Conservation (phyloP, 78 protist genomes). For the Dictyostelium firmibasis region DNA sequence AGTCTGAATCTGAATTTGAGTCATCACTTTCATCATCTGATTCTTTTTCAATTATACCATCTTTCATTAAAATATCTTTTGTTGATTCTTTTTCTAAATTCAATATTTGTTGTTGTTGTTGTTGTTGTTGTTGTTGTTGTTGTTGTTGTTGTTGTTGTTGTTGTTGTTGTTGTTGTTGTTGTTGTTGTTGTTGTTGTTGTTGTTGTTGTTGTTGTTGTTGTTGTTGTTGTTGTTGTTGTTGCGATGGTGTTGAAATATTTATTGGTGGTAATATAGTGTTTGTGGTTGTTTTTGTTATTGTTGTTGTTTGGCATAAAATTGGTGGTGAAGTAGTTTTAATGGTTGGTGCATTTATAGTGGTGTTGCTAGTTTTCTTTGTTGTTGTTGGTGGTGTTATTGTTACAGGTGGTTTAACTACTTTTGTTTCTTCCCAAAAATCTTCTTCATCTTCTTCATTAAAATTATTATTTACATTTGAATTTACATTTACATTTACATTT, state of each 20-base stretch:
- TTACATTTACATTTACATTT: not conserved
- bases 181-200: not conserved
- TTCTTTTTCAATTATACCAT: not conserved
- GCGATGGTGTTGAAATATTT: too few species aligned
- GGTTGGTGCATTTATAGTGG: not conserved
- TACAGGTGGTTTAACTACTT: not conserved
- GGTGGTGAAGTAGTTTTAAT: not conserved
- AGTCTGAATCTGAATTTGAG: not conserved
- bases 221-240: not conserved
- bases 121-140: not conserved
- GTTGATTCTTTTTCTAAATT: not conserved
- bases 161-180: not conserved
- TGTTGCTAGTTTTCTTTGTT: not conserved
- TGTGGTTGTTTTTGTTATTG: not conserved
- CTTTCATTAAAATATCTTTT: not conserved
- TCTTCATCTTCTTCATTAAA: not conserved
- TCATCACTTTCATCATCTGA: not conserved
- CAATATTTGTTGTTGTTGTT: not conserved
- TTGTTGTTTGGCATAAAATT: not conserved
- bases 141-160: not conserved
- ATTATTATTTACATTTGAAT: not conserved
- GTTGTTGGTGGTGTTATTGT: not conserved
- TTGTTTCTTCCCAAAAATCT: not conserved
- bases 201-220: not conserved
- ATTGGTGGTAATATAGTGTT: not conserved